Evolutionary conservation across 2,329 filamentous ascomycete species (phyloP).

Genomic region (Zymoseptoria tritici): DNA sequence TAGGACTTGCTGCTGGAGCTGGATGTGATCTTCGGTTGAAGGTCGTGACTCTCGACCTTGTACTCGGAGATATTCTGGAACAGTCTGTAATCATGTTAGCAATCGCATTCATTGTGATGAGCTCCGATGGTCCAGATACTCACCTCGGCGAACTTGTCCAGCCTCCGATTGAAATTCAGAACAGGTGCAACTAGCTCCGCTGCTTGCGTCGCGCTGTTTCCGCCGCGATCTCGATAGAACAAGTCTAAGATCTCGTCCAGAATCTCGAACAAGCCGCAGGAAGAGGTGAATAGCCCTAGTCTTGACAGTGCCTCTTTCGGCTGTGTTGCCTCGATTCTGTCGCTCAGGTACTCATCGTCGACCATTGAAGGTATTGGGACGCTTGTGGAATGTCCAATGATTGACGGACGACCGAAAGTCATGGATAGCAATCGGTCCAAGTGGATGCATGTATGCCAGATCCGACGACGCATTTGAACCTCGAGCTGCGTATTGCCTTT

Average conservation of each 20-base stretch:
- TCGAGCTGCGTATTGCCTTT: conserved; percentile 52
- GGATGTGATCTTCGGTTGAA: conserved; percentile 14
- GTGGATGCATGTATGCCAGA: conserved; percentile 43
- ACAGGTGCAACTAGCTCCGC: conserved; percentile 17
- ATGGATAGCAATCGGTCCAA: conserved; percentile 43
- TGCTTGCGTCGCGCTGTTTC: conserved; percentile 5
- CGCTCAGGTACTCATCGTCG: conserved; percentile 47
- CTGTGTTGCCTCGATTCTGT: conserved; percentile 38
- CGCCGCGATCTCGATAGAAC: conserved; percentile 16
- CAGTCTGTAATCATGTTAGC: conserved; percentile 1
- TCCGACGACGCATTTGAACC: conserved; percentile 58
- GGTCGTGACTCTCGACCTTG: not conserved
- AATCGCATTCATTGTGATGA: not conserved
- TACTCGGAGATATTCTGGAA: conserved; percentile 15
- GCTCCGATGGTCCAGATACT: no score
- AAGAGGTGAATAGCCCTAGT: conserved; percentile 24
- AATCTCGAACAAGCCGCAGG: conserved; percentile 19
- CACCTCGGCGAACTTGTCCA: conserved; percentile 18
- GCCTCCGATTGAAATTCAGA: conserved; percentile 16
- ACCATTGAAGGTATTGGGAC: conserved; percentile 30
- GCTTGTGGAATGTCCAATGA: conserved; percentile 20
- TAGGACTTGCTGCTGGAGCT: conserved; percentile 17
- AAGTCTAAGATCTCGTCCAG: conserved; percentile 20
- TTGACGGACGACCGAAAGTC: conserved; percentile 27
- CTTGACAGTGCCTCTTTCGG: conserved; percentile 22